Conservation (phyloP, 1,284 basidiomycete species). For the Apiotrichum gamsii region DNA sequence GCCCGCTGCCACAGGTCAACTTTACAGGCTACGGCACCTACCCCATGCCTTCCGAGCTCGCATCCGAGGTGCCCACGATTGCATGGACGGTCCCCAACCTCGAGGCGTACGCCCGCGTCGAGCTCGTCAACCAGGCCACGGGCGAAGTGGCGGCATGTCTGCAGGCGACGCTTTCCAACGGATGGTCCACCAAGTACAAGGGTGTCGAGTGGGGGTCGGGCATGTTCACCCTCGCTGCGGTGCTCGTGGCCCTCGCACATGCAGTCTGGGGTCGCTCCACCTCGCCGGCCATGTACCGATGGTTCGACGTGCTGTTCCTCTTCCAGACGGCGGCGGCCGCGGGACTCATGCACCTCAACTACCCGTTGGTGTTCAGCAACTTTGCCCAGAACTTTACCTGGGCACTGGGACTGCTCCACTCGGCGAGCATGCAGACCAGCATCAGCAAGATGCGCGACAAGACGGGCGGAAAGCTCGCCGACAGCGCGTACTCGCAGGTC, state of each 20-base stretch:
- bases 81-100: constrained; percentile 85
- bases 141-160: constrained; percentile 75
- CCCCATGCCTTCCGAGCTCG: constrained; percentile 56
- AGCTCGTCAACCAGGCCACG: constrained; percentile 62
- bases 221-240: constrained; percentile 61
- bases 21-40: constrained; percentile 70
- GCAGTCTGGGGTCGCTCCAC: constrained; percentile 51
- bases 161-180: constrained; percentile 85
- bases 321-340: constrained; percentile 75
- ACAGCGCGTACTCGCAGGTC: constrained; percentile 53
- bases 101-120: constrained; percentile 79
- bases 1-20: constrained; percentile 78
- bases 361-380: constrained; percentile 70
- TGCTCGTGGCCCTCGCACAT: constrained; percentile 63
- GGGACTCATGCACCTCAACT: constrained; percentile 75
- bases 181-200: constrained; percentile 68
- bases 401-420: constrained; percentile 74
- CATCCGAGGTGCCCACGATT: constrained; percentile 62
- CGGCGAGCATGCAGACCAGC: constrained; percentile 62
- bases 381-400: constrained; percentile 83
- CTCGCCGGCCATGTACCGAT: constrained; percentile 52
- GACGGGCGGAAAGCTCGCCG: constrained; percentile 69
- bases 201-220: constrained; percentile 73
- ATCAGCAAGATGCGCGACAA: constrained; percentile 73
- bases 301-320: constrained; percentile 74